phyloP scores from a whole-genome alignment of 2,329 filamentous ascomycete genomes.

The Apiospora marii region DNA sequence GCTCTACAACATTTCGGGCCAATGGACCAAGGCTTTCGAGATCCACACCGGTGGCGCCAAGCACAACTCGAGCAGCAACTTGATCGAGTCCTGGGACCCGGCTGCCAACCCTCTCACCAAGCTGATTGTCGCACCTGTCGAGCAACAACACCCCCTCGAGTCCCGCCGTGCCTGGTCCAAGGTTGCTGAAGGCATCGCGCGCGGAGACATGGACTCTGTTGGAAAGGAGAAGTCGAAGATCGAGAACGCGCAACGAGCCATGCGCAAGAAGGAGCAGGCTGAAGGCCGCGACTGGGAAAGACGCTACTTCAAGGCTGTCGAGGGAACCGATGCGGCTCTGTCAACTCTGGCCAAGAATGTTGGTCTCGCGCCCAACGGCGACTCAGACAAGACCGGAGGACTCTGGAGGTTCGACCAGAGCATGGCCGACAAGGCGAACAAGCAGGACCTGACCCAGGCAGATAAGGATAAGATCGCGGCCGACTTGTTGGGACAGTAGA shows the following conservation, averaged over 20 bases:
- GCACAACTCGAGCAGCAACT: conserved; percentile 40
- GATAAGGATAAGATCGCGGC: conserved; percentile 48
- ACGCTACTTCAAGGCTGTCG: conserved; percentile 75
- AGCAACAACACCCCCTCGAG: conserved; percentile 81
- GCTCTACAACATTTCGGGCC: conserved; percentile 49
- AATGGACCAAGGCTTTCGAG: conserved; percentile 53
- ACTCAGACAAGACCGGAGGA: conserved; percentile 67
- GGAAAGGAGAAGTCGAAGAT: conserved; percentile 78
- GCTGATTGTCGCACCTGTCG: conserved; percentile 57
- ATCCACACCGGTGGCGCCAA: conserved; percentile 41
- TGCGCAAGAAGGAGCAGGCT: conserved; percentile 60
- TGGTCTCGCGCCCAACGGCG: conserved; percentile 58
- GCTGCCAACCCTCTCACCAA: conserved; percentile 34
- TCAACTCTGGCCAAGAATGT: conserved; percentile 53
- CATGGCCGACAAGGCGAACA: conserved; percentile 53
- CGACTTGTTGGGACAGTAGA: conserved; percentile 42
- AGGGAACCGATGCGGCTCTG: conserved; percentile 53
- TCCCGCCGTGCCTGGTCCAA: conserved; percentile 81
- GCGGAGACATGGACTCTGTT: conserved; percentile 77
- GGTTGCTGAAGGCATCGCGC: conserved; percentile 75
- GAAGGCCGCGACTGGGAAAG: conserved; percentile 82
- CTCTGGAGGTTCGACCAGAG: conserved; percentile 63
- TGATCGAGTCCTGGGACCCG: conserved; percentile 51
- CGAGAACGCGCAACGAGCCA: conserved; percentile 80
- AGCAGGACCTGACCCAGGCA: conserved; percentile 43